phyloP scores from a whole-genome alignment of 177 flowering plant genomes.

The Viscum album region DNA sequence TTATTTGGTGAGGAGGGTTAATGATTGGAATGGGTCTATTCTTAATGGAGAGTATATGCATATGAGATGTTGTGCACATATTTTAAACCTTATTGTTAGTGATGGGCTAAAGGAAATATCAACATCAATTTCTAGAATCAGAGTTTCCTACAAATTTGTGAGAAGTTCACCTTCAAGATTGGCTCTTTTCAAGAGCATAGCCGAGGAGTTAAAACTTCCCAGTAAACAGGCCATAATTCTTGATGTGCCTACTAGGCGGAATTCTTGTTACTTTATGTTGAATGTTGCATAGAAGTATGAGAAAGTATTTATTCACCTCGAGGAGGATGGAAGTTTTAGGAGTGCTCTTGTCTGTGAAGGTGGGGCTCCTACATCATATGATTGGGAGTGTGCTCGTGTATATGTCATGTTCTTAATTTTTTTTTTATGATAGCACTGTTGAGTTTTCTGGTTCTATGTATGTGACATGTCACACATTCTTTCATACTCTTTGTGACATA shows the following conservation, averaged over 20 bases:
- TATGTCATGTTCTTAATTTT: not conserved
- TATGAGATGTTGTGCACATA: not conserved
- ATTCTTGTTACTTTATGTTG: not conserved
- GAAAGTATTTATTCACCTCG: not conserved
- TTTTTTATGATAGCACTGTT: not conserved
- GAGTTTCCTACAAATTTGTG: not conserved
- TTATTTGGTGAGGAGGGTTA: too few species aligned
- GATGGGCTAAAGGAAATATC: not conserved
- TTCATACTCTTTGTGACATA: not conserved
- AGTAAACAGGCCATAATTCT: not conserved
- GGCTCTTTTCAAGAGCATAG: not conserved
- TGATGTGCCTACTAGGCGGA: not conserved
- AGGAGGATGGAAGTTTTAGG: not conserved
- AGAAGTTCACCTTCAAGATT: not conserved
- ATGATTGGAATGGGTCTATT: too few species aligned
- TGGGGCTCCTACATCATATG: not conserved
- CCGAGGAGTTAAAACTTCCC: not conserved
- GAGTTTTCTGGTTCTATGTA: not conserved
- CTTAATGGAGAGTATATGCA: too few species aligned
- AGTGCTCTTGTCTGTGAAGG: not conserved
- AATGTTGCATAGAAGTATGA: not conserved
- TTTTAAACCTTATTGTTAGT: not conserved
- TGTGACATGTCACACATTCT: not conserved
- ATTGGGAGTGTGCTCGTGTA: not conserved
- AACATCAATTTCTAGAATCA: not conserved